A percentile compares a stretch with the other conserved stretches of the same genome.
These are phyloP conservation scores for Staphylotrichum tortipilum DNA, from an alignment of 495 filamentous ascomycete species.

Conservation along the genomic window DNA sequence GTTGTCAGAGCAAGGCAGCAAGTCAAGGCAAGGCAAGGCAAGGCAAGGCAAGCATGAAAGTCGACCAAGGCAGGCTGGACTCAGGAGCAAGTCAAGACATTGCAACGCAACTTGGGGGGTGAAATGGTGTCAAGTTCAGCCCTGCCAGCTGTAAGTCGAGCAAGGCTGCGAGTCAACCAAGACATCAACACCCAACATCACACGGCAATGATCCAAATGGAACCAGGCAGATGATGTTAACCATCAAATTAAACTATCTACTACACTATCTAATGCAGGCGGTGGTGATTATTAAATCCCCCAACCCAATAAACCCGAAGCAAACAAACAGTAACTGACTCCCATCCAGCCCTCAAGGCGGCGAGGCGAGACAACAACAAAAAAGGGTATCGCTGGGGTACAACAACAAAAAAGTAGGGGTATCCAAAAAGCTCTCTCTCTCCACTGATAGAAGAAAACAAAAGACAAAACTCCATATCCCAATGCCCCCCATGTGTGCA, in stretches of 20 bases:
- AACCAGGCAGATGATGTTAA: not conserved
- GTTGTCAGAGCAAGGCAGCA: no score
- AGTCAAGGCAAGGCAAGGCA: no score
- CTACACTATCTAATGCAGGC: not conserved
- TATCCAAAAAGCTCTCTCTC: no score
- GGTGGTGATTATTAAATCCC: no score
- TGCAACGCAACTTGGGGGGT: no score
- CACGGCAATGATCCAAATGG: not conserved
- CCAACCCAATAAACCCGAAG: not conserved
- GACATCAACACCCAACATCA: not conserved
- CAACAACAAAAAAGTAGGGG: constrained; percentile 1
- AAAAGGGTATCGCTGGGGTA: not conserved
- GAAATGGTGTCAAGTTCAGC: no score
- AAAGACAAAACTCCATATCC: constrained; percentile 1
- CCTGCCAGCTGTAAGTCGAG: no score
- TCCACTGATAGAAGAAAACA: no score
- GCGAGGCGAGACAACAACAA: not conserved
- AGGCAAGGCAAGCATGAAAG: no score
- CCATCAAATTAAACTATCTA: not conserved
- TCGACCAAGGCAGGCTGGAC: no score
- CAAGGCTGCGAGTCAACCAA: no score
- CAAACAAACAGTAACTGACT: not conserved
- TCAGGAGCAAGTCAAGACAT: no score
- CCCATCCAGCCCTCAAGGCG: not conserved
- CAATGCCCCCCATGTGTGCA: not conserved